Conservation (phyloP, 495 filamentous ascomycete genomes). For the Lentithecium fluviatile region DNA sequence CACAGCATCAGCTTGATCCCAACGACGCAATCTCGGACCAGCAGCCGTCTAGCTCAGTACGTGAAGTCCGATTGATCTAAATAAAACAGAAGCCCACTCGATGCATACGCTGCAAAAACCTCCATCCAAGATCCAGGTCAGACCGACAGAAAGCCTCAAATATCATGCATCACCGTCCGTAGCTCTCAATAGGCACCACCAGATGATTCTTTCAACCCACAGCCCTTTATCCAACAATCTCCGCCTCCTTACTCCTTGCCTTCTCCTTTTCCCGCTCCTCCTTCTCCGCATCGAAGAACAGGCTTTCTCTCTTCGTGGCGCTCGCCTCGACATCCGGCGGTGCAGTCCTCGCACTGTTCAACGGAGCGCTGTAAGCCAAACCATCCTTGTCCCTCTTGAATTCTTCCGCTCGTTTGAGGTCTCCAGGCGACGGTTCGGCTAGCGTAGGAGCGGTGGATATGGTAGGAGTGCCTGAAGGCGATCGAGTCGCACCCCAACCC, state of each 20-base stretch:
- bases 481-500: constrained; percentile 14
- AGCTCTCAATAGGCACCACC: no score
- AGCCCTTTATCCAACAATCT: background rate
- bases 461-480: background rate
- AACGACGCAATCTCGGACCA: no score
- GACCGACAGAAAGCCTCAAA: no score
- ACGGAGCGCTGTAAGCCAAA: background rate
- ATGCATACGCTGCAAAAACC: no score
- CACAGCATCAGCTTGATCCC: no score
- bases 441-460: constrained; percentile 2
- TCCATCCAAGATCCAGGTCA: no score
- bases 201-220: background rate
- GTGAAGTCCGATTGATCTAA: no score
- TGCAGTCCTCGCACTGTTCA: constrained; percentile 1
- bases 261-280: constrained; percentile 7
- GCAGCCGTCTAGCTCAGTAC: no score
- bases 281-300: constrained; percentile 30
- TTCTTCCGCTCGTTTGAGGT: constrained; percentile 16
- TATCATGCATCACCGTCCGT: no score
- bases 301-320: constrained; percentile 11
- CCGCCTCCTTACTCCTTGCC: background rate
- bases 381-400: constrained; percentile 20
- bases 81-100: no score
- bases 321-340: constrained; percentile 13
- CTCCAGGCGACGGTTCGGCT: background rate